Evolutionary conservation across 495 filamentous ascomycete species (phyloP).

Genomic region (Mytilinidion resinicola): DNA sequence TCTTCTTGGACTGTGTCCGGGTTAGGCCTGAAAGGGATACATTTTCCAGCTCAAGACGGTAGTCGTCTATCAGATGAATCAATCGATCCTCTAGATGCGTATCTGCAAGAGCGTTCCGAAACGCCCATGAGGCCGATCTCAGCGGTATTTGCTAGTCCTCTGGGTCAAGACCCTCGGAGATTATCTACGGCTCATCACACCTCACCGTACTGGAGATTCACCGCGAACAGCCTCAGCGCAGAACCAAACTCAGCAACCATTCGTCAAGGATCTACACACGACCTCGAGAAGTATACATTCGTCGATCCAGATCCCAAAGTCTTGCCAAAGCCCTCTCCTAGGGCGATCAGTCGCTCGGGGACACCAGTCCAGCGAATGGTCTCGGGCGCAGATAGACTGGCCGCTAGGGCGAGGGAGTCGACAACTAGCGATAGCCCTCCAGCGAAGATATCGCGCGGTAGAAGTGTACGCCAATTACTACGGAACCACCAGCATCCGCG

Average conservation of each 20-base stretch:
- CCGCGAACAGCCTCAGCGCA: too few species aligned
- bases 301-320: too few species aligned
- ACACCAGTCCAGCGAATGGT: background rate
- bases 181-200: background rate
- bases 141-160: background rate
- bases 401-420: too few species aligned
- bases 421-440: too few species aligned
- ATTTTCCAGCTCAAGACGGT: background rate
- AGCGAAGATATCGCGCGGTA: too few species aligned
- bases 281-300: slow-evolving; percentile 7
- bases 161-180: background rate
- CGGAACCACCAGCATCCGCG: too few species aligned
- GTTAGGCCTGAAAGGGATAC: background rate
- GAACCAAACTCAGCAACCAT: background rate
- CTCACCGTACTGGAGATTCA: slow-evolving; percentile 7
- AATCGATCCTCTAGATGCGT: background rate
- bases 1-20: slow-evolving; percentile 9
- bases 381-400: too few species aligned
- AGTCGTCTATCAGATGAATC: background rate
- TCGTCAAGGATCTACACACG: slow-evolving; percentile 14
- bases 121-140: background rate
- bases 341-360: too few species aligned
- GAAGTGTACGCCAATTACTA: too few species aligned
- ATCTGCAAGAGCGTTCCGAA: background rate
- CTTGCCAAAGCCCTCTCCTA: too few species aligned